These are phyloP conservation scores for Saccharomycopsis malanga DNA, from an alignment of 805 yeast genomes.

Conservation along the genomic window DNA sequence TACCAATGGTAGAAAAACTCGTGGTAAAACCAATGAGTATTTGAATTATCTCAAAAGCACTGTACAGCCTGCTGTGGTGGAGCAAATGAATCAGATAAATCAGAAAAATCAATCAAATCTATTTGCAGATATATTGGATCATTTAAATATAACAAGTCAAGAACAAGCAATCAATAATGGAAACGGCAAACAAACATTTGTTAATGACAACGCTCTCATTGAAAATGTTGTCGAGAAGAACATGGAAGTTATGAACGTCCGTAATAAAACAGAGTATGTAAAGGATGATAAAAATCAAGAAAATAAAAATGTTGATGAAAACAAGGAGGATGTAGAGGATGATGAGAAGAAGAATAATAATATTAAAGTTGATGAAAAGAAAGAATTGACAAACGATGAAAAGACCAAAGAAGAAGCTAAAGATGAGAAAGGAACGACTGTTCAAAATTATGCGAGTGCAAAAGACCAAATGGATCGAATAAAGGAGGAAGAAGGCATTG, in stretches of 20 bases:
- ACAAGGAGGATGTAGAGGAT: not conserved
- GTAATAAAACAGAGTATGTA: conserved; percentile 2
- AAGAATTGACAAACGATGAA: not conserved
- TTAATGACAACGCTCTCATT: not conserved
- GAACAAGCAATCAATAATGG: too few relatives aligned
- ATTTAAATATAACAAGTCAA: too few relatives aligned
- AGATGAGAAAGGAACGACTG: too few relatives aligned
- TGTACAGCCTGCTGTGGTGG: not conserved
- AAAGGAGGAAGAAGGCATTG: not conserved
- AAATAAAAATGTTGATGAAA: not conserved
- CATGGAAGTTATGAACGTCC: not conserved
- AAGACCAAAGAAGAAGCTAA: not conserved
- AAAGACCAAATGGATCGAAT: too few relatives aligned
- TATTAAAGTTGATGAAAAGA: not conserved
- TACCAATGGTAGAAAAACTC: too few relatives aligned
- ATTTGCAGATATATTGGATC: not conserved
- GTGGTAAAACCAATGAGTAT: too few relatives aligned
- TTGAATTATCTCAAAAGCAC: too few relatives aligned
- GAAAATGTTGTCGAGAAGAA: not conserved
- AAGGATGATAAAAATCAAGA: conserved; percentile 1
- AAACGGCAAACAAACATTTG: too few relatives aligned
- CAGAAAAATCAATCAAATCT: not conserved
- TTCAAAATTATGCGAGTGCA: too few relatives aligned
- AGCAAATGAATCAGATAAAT: not conserved
- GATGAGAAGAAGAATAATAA: not conserved